Evolutionary conservation across 1,284 basidiomycete genomes (phyloP), one percentile per base, ranked within the genome.

Genomic region (Microbotryomycetes sp.): DNA sequence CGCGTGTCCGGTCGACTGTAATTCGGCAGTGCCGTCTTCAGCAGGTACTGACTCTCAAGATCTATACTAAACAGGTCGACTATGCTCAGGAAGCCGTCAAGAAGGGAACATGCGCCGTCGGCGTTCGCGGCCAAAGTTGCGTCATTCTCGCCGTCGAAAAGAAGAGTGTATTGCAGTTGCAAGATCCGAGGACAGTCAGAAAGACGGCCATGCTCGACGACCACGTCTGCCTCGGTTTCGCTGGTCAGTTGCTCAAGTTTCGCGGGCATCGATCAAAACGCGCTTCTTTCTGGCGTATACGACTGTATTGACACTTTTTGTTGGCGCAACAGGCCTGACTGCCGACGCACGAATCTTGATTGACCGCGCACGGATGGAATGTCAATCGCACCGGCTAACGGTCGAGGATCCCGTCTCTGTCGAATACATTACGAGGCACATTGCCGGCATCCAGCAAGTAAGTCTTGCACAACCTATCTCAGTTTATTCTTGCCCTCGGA

Each of bases 151-250:
- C 94, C 57, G 96, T 98, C 23, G 96, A 99, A 81, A 98, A 98
- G 86, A 98, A 97, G 78, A 92, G 90, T 0, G 85, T 97, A 18
- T 45, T 67, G 21, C 96, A 99, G 77, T 82, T 99, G 7, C 96
- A 99, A 80, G 96, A 99, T 78, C 89, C 96, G 11, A 82, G 96
- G 59, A 98, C 96, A 2, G 92, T 98, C 18, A 83, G 94, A 61
- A 99, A 99, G 77, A 94, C 97, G 15, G 96, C 91, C 64, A 94
- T 97, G 91, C 80, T 99, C 48, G 96, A 99, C 73, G 94, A 98
- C 74, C 96, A 99, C 75, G 80, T 99, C 64, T 97, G 92, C 75
- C 82, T 98, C 55, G 96, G 94, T 18, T 99, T 98, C 78, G 92
- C 96, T 58, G 94, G 93, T 94, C 70, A 61, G 83, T 75, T 26